These are phyloP conservation scores for Eucommia ulmoides DNA, from an alignment of 257 asterid species.

Conservation along the genomic window DNA sequence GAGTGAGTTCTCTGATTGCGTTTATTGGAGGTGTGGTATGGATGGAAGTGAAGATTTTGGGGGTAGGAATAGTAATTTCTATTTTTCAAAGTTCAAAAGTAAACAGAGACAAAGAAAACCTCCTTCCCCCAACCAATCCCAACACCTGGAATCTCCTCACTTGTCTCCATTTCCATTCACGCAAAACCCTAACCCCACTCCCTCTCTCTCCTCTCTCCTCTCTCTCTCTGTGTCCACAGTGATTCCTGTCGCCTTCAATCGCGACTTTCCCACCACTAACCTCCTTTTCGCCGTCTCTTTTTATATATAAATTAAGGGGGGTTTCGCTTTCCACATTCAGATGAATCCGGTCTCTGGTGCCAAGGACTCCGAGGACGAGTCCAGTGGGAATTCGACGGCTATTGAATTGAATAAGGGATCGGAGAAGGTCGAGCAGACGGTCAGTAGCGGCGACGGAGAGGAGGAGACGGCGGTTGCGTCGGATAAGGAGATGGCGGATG, in stretches of 20 bases:
- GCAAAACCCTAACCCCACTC: slow-evolving; percentile 36
- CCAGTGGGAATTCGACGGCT: slow-evolving; percentile 18
- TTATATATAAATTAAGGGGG: slow-evolving; percentile 39
- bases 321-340: slow-evolving; percentile 25
- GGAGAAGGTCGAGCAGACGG: slow-evolving; percentile 22
- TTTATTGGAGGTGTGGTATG: too few species aligned
- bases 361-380: slow-evolving; percentile 38
- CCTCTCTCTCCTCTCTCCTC: background rate
- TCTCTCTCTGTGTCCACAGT: slow-evolving; percentile 27
- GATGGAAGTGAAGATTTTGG: too few species aligned
- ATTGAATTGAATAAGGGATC: slow-evolving; percentile 18
- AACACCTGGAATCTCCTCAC: slow-evolving; percentile 12
- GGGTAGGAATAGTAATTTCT: too few species aligned
- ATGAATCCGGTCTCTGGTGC: slow-evolving; percentile 38
- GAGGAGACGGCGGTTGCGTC: slow-evolving; percentile 30
- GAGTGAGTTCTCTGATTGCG: too few species aligned
- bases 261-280: slow-evolving; percentile 56
- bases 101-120: too few species aligned
- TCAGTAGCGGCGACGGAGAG: slow-evolving; percentile 21
- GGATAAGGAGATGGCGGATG: slow-evolving; percentile 51
- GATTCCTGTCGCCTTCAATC: slow-evolving; percentile 95
- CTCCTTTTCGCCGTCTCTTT: slow-evolving; percentile 19
- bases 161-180: slow-evolving; percentile 4
- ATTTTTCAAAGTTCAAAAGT: too few species aligned
- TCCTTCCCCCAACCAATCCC: background rate